Conservation (phyloP, 371 early-diverging fungal species). For the Haplosporangium sp. region DNA sequence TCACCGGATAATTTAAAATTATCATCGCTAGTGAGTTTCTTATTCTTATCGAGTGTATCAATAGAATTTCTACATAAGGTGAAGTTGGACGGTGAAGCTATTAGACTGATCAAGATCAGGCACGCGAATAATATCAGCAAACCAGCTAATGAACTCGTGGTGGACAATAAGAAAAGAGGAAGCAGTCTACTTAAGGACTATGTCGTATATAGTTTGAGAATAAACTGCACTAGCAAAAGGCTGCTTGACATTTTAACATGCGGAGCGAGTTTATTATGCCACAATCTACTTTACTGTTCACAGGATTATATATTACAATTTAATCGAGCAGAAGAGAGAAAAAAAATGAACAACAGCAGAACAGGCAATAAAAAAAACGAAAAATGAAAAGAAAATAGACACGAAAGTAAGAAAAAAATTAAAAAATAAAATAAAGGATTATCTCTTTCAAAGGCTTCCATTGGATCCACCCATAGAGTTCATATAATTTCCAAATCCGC, state of each 20-base stretch:
- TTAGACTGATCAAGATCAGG: no score
- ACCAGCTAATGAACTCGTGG: no score
- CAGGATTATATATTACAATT: conserved; percentile 21
- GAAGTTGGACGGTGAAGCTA: no score
- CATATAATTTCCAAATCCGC: conserved; percentile 26
- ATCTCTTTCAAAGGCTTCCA: not conserved
- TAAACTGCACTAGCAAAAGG: no score
- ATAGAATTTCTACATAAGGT: no score
- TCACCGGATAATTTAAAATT: no score
- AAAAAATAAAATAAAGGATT: not conserved
- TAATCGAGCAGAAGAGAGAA: not conserved
- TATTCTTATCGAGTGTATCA: no score
- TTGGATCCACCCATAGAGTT: conserved; percentile 29
- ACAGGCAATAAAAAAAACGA: not conserved
- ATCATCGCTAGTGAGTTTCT: no score
- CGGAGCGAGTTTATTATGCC: not conserved
- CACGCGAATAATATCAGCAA: no score
- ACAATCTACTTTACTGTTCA: conserved; percentile 1
- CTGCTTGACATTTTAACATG: not conserved
- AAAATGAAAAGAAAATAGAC: not conserved
- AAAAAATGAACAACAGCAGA: not conserved
- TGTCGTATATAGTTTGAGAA: no score
- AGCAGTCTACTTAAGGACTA: no score
- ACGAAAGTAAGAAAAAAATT: not conserved
- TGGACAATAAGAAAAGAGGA: not conserved